These are phyloP conservation scores for Mycena rebaudengoi DNA, from an alignment of 768 basidiomycete species.

Conservation along the genomic window DNA sequence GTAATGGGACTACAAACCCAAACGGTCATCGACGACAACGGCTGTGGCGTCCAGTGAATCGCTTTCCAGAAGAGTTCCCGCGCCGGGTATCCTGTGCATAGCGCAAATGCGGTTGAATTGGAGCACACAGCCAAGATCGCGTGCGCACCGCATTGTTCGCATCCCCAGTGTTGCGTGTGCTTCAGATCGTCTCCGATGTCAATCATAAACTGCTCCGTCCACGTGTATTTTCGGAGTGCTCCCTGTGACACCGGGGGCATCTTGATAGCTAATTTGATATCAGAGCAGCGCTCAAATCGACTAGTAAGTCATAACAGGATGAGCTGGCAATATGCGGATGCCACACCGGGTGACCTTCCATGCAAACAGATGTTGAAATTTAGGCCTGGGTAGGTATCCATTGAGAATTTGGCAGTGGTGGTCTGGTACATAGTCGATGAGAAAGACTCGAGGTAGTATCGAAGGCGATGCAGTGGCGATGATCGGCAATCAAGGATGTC, in stretches of 20 bases:
- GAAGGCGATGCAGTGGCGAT: too few relatives aligned
- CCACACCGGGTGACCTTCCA: too few relatives aligned
- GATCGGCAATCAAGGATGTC: too few relatives aligned
- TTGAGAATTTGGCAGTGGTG: too few relatives aligned
- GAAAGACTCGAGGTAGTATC: too few relatives aligned
- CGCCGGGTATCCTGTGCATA: neutral
- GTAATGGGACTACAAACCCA: neutral
- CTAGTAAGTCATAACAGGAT: too few relatives aligned
- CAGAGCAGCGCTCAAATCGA: conserved; percentile 10
- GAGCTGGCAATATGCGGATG: too few relatives aligned
- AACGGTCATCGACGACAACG: neutral
- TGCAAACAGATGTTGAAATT: too few relatives aligned
- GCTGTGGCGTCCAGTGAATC: conserved; percentile 8
- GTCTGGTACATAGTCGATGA: too few relatives aligned
- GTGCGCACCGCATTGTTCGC: conserved; percentile 1
- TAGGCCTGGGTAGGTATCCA: too few relatives aligned
- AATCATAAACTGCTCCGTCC: conserved; percentile 11
- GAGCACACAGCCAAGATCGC: too few relatives aligned
- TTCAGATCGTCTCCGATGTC: conserved; percentile 8
- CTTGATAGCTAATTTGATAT: neutral
- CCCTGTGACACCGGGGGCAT: conserved; percentile 4
- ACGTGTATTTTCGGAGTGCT: conserved; percentile 11
- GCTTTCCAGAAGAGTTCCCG: conserved; percentile 12
- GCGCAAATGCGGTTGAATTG: too few relatives aligned
- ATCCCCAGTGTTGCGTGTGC: conserved; percentile 9